These are phyloP conservation scores for Pestalotiopsis sp. DNA, from an alignment of 2,329 filamentous ascomycete genomes.

Conservation along the genomic window DNA sequence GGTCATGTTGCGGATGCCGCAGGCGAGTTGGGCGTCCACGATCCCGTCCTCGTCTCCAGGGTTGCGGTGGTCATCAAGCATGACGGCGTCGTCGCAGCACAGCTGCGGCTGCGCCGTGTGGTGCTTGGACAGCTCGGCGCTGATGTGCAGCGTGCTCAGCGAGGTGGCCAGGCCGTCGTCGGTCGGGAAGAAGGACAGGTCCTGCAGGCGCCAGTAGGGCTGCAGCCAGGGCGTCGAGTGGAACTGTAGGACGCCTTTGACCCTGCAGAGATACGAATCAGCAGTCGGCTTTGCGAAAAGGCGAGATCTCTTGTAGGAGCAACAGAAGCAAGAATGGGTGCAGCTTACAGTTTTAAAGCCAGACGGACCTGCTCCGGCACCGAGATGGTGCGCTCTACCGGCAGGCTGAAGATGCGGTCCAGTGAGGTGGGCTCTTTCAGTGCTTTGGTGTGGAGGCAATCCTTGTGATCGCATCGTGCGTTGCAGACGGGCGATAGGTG, in stretches of 20 bases:
- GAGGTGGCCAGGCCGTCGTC: slow-evolving; percentile 15
- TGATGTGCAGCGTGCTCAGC: slow-evolving; percentile 19
- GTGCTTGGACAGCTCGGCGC: slow-evolving; percentile 13
- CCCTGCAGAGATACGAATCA: too few species aligned
- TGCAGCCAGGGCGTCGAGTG: slow-evolving; percentile 21
- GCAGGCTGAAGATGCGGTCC: slow-evolving; percentile 26
- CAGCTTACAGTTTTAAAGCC: slow-evolving; percentile 12
- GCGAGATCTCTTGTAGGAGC: too few species aligned
- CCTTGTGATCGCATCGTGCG: slow-evolving; percentile 1
- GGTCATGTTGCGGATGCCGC: slow-evolving; percentile 27
- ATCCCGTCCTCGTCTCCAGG: neutral
- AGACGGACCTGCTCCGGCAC: slow-evolving; percentile 16
- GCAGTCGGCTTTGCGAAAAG: too few species aligned
- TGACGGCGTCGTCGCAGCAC: neutral
- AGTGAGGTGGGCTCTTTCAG: slow-evolving; percentile 10
- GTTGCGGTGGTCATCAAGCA: neutral
- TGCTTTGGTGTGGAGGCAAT: slow-evolving; percentile 13
- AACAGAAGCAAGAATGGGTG: too few species aligned
- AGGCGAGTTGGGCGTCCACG: slow-evolving; percentile 15
- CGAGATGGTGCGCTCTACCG: slow-evolving; percentile 15
- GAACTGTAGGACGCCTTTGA: slow-evolving; percentile 19
- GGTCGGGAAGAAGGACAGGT: slow-evolving; percentile 19
- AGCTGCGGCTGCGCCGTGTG: neutral
- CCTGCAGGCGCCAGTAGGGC: slow-evolving; percentile 16
- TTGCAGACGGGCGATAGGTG: slow-evolving; percentile 14